A percentile compares a stretch with the other conserved stretches of the same genome.
Conservation (phyloP, 2,329 filamentous ascomycete genomes). For the Aspergillus bombycis region DNA sequence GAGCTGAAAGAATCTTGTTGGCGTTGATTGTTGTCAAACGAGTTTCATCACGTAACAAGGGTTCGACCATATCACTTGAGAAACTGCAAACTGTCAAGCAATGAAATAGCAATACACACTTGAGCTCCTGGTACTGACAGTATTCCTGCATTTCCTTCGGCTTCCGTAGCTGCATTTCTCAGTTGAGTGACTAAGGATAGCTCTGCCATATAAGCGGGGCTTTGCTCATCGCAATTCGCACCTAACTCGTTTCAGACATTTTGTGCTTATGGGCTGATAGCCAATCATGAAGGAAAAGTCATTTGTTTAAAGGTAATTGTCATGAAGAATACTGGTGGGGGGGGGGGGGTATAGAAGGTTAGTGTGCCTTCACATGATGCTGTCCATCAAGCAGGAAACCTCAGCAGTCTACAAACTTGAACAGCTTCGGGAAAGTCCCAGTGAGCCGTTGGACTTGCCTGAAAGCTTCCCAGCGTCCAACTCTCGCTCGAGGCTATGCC, state of each 20-base stretch:
- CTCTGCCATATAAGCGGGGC: neutral
- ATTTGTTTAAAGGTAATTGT: neutral
- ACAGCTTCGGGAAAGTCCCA: neutral
- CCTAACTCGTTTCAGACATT: neutral
- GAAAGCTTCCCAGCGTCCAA: neutral
- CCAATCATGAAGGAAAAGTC: neutral
- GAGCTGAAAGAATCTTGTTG: slow-evolving; percentile 7
- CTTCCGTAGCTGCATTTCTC: neutral
- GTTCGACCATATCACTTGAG: slow-evolving; percentile 9
- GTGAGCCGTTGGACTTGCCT: neutral
- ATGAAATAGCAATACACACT: neutral
- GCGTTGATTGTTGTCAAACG: neutral
- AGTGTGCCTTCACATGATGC: slow-evolving; percentile 5
- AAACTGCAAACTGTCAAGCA: slow-evolving; percentile 4
- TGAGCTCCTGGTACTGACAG: neutral
- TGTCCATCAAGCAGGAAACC: neutral
- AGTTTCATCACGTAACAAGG: slow-evolving; percentile 6
- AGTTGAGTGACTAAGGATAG: neutral
- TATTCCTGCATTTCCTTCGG: neutral
- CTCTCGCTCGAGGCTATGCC: neutral
- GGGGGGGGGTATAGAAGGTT: neutral
- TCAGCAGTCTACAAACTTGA: neutral
- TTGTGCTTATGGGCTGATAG: neutral
- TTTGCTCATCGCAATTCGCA: neutral
- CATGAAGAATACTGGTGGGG: neutral